Evolutionary conservation across 1,139 yeast genomes (phyloP), one percentile per base, ranked within the genome.

Genomic region (Saccharomyces hybrid): DNA sequence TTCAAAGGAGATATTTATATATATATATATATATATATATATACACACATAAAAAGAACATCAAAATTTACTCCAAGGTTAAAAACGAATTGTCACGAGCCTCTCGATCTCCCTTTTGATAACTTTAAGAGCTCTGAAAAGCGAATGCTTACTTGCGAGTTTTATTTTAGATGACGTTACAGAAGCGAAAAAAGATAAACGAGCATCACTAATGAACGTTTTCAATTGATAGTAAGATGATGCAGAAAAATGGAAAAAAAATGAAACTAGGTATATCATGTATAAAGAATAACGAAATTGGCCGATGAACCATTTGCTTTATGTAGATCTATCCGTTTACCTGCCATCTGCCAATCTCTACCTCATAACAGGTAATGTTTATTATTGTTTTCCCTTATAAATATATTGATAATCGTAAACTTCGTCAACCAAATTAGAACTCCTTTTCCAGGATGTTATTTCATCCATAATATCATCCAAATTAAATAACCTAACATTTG

Each of bases 401-500:
- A 68, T 61, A 52, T 60, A 66, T 50, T 68, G 72, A 51, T 68
- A 68, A 46, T 68, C 71, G 52, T 63, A 65, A 6, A 66, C 69
- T 2, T 58, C 55, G 14, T 55, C 51, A 2, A 67, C 64, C 8
- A 71, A 68, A 50, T 70, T 67, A 57, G 76, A 78, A n/a, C 73
- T 67, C 51, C 83, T 64, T 66, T 80, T 81, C 84, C 84, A 81
- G 2, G 80, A 71, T 38, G 69, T 71, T 23, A 80, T 75, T 44
- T 72, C 74, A 6, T 73, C 76, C 6, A 60, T 62, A 9, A 59
- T 58, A 5, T 73, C 66, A 58, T 79, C 77, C 20, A 79, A 57
- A 52, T 76, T 78, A 64, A 71, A 80, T 7, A 76, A 58, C 52
- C 85, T 63, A 47, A 78, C 64, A 56, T 80, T 71, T 62, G 84